Base-by-base conservation (phyloP, 73 alveolate genomes). In the Paraurostyla sp. region DNA sequence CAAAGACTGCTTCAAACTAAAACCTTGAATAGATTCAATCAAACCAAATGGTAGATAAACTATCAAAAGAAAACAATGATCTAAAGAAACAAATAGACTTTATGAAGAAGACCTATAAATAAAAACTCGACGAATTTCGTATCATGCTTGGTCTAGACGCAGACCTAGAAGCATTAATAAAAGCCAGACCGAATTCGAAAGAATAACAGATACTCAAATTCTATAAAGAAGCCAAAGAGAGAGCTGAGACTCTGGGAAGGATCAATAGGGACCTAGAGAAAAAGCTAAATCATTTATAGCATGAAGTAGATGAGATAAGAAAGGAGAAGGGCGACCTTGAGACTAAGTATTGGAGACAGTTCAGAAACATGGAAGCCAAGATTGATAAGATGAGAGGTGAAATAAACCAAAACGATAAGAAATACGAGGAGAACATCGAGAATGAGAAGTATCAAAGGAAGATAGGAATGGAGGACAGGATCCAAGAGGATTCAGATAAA, bases 191-290 rank as follows among this genome's bases (percentile, higher is more conserved):
- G 6, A 69, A 69, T 42, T 69, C 84, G 7, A 69, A 69, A 43
- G 84, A 69, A 25, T 43, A 38, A 69, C 40, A 69, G 40, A 23
- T 69, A 11, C 41, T 69, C 9, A 69, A 69, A 25, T 69, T 69
- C 40, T 69, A 69, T 36, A 69, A 69, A 42, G 84, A 69, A 35
- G 84, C 84, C 3, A 69, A 23, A 22, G 84, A 69, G 41, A 33
- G 84, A 38, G 84, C 84, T 36, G 84, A 69, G 25, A 69, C 84
- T 22, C 23, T 69, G 42, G 84, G 84, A 33, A 15, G 84, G 7
- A 69, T 69, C 38, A 69, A 69, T 69, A 69, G 84, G 23, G 84
- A 69, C 25, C 41, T 69, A 9, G 84, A 69, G 42, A 69, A 69
- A 69, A 69, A 69, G 84, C 23, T 69, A 13, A 69, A 69, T 69